phyloP scores from a whole-genome alignment of 257 asterid species.

The Solanum lycopersicoides region DNA sequence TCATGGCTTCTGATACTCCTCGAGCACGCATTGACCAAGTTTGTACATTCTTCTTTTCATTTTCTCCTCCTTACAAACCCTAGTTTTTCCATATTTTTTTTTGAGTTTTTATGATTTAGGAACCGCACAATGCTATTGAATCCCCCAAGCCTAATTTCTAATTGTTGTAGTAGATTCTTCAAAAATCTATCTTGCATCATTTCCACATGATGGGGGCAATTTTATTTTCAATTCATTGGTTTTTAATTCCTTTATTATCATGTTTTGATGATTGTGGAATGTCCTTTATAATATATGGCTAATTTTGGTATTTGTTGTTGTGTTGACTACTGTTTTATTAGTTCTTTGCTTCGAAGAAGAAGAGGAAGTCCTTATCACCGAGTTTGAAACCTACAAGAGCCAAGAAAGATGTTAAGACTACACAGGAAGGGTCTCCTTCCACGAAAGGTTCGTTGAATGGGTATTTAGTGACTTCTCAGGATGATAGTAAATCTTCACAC shows the following conservation, averaged over 20 bases:
- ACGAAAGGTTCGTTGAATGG: conserved; percentile 53
- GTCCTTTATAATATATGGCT: not conserved
- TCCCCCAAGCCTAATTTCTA: not conserved
- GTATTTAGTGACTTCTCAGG: conserved; percentile 43
- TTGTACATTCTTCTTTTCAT: not conserved
- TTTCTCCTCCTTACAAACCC: not conserved
- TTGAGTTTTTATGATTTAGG: not conserved
- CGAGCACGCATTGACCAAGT: conserved; percentile 31
- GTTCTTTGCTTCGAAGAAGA: conserved; percentile 81
- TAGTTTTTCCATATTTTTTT: not conserved
- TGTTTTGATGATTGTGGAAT: not conserved
- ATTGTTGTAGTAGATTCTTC: not conserved
- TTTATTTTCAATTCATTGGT: not conserved
- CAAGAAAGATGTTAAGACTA: conserved; percentile 43
- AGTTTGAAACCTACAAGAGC: conserved; percentile 36
- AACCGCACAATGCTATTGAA: not conserved
- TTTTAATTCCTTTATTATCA: not conserved
- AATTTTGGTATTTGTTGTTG: not conserved
- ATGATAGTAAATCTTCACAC: conserved; percentile 22
- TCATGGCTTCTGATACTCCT: conserved; percentile 47
- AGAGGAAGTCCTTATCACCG: conserved; percentile 74
- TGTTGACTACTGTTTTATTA: conserved; percentile 15
- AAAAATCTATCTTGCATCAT: not conserved
- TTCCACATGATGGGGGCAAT: not conserved
- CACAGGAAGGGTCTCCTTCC: conserved; percentile 53